phyloP scores from a whole-genome alignment of 2,329 filamentous ascomycete species.

The Verticillium nonalfalfae region DNA sequence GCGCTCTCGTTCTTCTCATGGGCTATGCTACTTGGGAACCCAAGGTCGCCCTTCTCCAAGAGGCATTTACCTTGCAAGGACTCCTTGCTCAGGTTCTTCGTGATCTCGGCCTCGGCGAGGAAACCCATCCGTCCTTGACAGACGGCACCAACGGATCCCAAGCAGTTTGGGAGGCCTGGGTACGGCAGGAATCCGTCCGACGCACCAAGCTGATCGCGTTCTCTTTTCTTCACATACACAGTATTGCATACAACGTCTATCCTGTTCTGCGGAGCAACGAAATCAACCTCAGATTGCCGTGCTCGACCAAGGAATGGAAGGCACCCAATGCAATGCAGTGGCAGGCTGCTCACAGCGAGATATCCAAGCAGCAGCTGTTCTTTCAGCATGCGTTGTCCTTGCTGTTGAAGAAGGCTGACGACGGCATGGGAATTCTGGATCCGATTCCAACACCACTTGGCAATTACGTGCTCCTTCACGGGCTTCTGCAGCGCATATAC shows the following conservation, averaged over 20 bases:
- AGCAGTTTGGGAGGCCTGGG: constrained; percentile 22
- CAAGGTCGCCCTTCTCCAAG: constrained; percentile 21
- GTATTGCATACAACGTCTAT: constrained; percentile 30
- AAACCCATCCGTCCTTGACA: constrained; percentile 2
- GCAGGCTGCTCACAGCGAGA: constrained; percentile 18
- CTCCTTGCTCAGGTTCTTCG: constrained; percentile 25
- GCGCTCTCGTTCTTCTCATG: constrained; percentile 27
- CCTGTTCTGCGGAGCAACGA: constrained; percentile 28
- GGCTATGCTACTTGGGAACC: constrained; percentile 30
- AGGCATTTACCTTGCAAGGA: constrained; percentile 25
- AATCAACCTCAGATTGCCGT: constrained; percentile 25
- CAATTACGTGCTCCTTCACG: constrained; percentile 29
- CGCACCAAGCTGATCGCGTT: constrained; percentile 29
- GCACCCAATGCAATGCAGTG: constrained; percentile 21
- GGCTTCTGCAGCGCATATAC: constrained; percentile 28
- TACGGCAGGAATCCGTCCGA: constrained; percentile 22
- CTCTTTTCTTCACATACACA: constrained; percentile 29
- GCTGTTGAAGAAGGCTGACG: constrained; percentile 20
- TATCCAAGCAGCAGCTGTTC: constrained; percentile 23
- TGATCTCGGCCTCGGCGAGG: constrained; percentile 24
- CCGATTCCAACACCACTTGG: constrained; percentile 28
- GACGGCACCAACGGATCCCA: neutral
- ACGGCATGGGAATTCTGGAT: constrained; percentile 19
- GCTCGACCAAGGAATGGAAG: constrained; percentile 28
- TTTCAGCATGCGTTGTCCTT: constrained; percentile 28